A percentile compares a stretch with the other conserved stretches of the same genome.
These are phyloP conservation scores for Chrysophaeum taylorii DNA, from an alignment of 352 stramenopile species.

Conservation along the genomic window DNA sequence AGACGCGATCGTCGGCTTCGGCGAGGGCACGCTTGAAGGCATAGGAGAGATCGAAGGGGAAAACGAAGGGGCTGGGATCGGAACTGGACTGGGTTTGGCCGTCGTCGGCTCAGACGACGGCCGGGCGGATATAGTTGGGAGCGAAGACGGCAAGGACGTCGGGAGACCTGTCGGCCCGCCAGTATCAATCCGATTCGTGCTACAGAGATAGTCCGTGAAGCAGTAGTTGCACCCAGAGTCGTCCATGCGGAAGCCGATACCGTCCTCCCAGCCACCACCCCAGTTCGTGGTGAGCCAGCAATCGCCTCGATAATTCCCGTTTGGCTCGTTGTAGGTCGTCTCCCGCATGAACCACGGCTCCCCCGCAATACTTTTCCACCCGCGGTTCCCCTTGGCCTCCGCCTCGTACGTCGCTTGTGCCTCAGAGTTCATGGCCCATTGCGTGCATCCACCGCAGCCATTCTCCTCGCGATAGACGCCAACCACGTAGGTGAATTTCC, in stretches of 20 bases:
- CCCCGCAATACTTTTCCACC: background rate
- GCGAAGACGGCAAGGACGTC: too few relatives aligned
- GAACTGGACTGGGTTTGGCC: too few relatives aligned
- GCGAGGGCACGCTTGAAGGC: background rate
- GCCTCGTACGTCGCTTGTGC: background rate
- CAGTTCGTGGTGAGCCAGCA: background rate
- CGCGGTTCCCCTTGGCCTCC: too few relatives aligned
- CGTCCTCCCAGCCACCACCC: background rate
- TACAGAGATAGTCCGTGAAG: background rate
- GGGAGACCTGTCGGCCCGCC: too few relatives aligned
- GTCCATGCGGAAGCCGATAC: background rate
- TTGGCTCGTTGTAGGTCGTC: background rate
- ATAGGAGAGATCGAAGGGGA: too few relatives aligned
- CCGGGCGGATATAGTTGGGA: too few relatives aligned
- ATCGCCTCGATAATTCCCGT: background rate
- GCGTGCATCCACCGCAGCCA: background rate
- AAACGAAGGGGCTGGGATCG: too few relatives aligned
- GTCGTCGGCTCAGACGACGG: too few relatives aligned
- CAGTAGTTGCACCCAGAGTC: background rate
- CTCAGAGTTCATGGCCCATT: background rate
- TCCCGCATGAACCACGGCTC: background rate
- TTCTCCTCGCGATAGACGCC: slow-evolving; percentile 1
- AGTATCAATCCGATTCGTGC: background rate
- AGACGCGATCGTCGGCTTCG: background rate
- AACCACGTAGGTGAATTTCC: background rate